phyloP scores from a whole-genome alignment of 164 flowering plant genomes.

The Annona cherimola region DNA sequence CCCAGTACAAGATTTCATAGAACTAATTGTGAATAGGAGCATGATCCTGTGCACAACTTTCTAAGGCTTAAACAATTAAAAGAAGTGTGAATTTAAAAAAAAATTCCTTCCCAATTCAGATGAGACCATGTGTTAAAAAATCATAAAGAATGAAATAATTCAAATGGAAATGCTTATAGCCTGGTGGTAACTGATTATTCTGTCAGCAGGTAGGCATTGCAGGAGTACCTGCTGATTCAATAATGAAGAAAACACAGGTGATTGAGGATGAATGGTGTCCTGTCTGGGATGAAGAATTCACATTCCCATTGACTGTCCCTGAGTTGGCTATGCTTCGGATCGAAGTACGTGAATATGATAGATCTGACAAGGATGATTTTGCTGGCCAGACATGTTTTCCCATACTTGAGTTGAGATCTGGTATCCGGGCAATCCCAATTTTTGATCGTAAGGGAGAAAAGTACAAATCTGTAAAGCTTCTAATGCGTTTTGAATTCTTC shows the following conservation, averaged over 20 bases:
- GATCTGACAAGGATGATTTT: constrained; percentile 43
- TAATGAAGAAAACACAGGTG: constrained; percentile 27
- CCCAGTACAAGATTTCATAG: too few relatives aligned
- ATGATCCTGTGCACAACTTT: too few relatives aligned
- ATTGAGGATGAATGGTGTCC: constrained; percentile 44
- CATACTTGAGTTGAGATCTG: constrained; percentile 34
- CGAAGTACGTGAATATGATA: constrained; percentile 44
- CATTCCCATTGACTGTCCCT: constrained; percentile 42
- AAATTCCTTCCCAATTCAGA: background rate
- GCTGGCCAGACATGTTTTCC: constrained; percentile 50
- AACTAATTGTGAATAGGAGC: background rate
- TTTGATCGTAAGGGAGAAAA: constrained; percentile 28
- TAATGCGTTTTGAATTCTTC: constrained; percentile 33
- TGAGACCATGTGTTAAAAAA: background rate
- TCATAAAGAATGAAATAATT: background rate
- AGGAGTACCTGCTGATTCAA: constrained; percentile 37
- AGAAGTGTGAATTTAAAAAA: background rate
- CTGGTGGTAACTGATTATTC: background rate
- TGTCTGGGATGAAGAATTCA: constrained; percentile 40
- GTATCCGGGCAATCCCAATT: constrained; percentile 43
- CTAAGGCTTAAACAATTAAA: background rate
- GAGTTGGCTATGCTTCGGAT: constrained; percentile 47
- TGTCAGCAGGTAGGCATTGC: constrained; percentile 41
- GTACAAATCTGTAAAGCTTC: constrained; percentile 38
- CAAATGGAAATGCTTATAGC: background rate